Evolutionary conservation across 2,329 filamentous ascomycete species (phyloP).

Genomic region (Ceratocystiopsis sp.): DNA sequence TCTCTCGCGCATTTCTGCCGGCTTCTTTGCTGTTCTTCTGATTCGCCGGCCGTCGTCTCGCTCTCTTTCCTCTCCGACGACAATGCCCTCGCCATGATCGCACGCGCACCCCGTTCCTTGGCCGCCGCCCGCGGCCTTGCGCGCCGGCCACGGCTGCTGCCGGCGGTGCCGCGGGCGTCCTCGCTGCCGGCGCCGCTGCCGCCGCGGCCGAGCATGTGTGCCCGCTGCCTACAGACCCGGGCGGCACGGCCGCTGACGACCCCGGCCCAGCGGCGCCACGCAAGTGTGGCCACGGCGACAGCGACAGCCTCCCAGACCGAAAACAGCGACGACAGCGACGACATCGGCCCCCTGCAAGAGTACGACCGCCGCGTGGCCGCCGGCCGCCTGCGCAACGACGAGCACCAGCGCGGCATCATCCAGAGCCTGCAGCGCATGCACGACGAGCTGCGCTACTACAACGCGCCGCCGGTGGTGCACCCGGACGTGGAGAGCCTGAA

Average conservation of each 20-base stretch:
- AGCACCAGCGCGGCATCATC: constrained; percentile 83
- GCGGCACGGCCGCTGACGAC: neutral
- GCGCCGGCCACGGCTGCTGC: constrained; percentile 3
- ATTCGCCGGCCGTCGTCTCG: neutral
- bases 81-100: constrained; percentile 3
- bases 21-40: neutral
- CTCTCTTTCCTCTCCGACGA: neutral
- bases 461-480: constrained; percentile 55
- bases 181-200: neutral
- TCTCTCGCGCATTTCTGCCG: neutral
- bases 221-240: constrained; percentile 6
- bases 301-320: constrained; percentile 1
- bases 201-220: constrained; percentile 1
- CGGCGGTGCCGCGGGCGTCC: constrained; percentile 1
- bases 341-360: constrained; percentile 62
- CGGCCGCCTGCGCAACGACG: constrained; percentile 66
- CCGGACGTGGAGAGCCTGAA: constrained; percentile 54
- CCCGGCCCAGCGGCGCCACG: constrained; percentile 1
- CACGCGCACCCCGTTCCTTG: constrained; percentile 1
- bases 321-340: constrained; percentile 15
- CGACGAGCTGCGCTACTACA: constrained; percentile 60
- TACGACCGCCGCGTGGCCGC: constrained; percentile 68
- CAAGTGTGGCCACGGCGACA: constrained; percentile 8
- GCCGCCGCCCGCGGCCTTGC: constrained; percentile 5
- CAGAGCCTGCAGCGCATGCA: constrained; percentile 78